These are phyloP conservation scores for Limtongozyma cylindracea DNA, from an alignment of 805 yeast genomes.

Conservation along the genomic window DNA sequence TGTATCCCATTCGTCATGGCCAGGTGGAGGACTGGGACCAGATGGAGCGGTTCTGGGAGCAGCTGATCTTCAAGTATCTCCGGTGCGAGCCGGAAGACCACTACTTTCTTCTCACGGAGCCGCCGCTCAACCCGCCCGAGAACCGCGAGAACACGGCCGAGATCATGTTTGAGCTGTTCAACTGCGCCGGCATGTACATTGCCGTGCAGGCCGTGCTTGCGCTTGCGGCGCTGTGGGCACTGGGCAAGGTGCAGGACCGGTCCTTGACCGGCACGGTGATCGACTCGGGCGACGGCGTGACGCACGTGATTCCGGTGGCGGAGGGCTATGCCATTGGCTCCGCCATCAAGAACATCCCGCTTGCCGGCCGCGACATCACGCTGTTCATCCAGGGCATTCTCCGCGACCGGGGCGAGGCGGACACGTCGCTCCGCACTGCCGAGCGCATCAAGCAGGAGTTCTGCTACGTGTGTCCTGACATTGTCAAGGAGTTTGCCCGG, in stretches of 20 bases:
- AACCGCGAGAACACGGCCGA: conserved; percentile 97
- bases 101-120: conserved; percentile 85
- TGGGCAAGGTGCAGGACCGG: conserved; percentile 82
- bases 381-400: conserved; percentile 75
- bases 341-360: conserved; percentile 90
- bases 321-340: conserved; percentile 98
- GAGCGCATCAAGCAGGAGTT: conserved; percentile 91
- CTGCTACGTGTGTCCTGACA: conserved; percentile 94
- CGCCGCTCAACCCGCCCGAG: conserved; percentile 98
- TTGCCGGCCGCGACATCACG: conserved; percentile 97
- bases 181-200: conserved; percentile 94
- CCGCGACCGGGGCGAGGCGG: conserved; percentile 92
- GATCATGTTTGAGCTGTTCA: conserved; percentile 95
- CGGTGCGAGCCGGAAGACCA: conserved; percentile 99
- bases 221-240: conserved; percentile 97
- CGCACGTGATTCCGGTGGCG: conserved; percentile 97
- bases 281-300: conserved; percentile 97
- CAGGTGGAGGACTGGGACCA: conserved; percentile 99
- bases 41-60: conserved; percentile 98
- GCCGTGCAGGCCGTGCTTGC: conserved; percentile 99
- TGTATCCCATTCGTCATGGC: conserved; percentile 91
- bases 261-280: conserved; percentile 96
- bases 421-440: conserved; percentile 84
- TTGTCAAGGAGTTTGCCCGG: conserved; percentile 85
- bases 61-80: conserved; percentile 83